These are phyloP conservation scores for Boletus reticulatus DNA, from an alignment of 768 basidiomycete genomes.

Conservation along the genomic window DNA sequence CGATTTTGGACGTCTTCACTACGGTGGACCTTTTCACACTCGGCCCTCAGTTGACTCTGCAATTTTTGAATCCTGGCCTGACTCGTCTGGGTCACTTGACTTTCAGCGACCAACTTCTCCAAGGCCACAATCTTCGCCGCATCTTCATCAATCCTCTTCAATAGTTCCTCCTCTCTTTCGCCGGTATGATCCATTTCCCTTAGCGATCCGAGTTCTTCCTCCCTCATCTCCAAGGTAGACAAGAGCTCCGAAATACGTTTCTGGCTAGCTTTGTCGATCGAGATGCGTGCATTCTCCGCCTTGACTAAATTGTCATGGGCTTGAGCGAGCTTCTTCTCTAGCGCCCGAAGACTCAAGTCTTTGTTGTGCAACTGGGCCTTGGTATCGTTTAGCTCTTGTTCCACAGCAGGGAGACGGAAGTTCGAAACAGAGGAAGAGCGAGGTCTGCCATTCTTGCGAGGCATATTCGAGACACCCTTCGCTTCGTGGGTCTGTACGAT, in stretches of 20 bases:
- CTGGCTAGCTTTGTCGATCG: slow-evolving; percentile 46
- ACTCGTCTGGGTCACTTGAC: slow-evolving; percentile 31
- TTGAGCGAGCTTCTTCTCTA: slow-evolving; percentile 48
- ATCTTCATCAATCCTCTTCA: slow-evolving; percentile 71
- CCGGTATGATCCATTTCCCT: slow-evolving; percentile 38
- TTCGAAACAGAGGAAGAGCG: slow-evolving; percentile 61
- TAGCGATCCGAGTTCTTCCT: slow-evolving; percentile 55
- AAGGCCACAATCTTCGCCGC: slow-evolving; percentile 61
- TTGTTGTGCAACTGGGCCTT: slow-evolving; percentile 44
- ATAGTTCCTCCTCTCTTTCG: slow-evolving; percentile 57
- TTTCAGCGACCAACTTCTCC: slow-evolving; percentile 46
- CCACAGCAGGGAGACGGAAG: slow-evolving; percentile 47
- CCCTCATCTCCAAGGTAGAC: slow-evolving; percentile 48
- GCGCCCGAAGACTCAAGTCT: slow-evolving; percentile 40
- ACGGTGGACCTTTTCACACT: slow-evolving; percentile 38
- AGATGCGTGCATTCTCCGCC: slow-evolving; percentile 58
- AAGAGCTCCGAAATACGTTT: slow-evolving; percentile 45
- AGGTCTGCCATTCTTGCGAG: slow-evolving; percentile 39
- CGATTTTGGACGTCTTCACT: slow-evolving; percentile 44
- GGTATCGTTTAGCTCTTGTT: slow-evolving; percentile 53
- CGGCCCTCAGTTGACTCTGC: slow-evolving; percentile 39
- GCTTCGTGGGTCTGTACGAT: slow-evolving; percentile 37
- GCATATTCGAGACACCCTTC: slow-evolving; percentile 30
- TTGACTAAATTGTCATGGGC: slow-evolving; percentile 49
- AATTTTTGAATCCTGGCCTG: slow-evolving; percentile 42